Conservation (phyloP, 1,284 basidiomycete genomes). For the Mrakiaceae sp. region DNA sequence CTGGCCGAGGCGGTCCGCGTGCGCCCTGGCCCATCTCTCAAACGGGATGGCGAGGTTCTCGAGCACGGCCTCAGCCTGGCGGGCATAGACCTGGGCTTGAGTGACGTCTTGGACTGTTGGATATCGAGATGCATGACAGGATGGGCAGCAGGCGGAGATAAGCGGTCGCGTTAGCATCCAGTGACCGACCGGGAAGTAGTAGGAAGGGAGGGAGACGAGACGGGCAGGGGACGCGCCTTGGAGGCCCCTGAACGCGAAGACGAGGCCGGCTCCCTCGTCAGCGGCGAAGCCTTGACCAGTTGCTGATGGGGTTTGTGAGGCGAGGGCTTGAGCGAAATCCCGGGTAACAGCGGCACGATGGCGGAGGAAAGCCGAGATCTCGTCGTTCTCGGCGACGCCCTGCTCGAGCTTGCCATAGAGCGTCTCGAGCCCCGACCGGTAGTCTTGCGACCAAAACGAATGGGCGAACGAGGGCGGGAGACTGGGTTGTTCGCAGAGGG, state of each 20-base stretch:
- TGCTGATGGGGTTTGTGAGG: background rate
- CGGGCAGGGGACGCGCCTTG: conserved; percentile 4
- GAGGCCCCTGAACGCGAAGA: conserved; percentile 13
- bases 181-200: background rate
- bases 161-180: background rate
- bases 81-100: conserved; percentile 3
- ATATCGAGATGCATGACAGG: background rate
- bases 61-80: background rate
- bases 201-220: background rate
- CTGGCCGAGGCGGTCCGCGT: background rate
- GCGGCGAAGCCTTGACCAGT: conserved; percentile 8
- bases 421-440: conserved; percentile 11
- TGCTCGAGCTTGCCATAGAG: conserved; percentile 15
- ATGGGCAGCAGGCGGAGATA: background rate
- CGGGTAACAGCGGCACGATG: background rate
- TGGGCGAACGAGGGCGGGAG: background rate
- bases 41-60: conserved; percentile 8
- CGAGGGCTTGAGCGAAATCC: background rate
- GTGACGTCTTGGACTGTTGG: conserved; percentile 1
- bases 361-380: conserved; percentile 10
- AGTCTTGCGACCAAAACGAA: background rate
- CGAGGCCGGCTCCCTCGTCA: conserved; percentile 15
- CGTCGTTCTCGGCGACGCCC: conserved; percentile 14
- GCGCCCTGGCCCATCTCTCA: conserved; percentile 7
- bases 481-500: no score